Evolutionary conservation across 2,329 filamentous ascomycete species (phyloP).

Genomic region (Aureobasidium sp.): DNA sequence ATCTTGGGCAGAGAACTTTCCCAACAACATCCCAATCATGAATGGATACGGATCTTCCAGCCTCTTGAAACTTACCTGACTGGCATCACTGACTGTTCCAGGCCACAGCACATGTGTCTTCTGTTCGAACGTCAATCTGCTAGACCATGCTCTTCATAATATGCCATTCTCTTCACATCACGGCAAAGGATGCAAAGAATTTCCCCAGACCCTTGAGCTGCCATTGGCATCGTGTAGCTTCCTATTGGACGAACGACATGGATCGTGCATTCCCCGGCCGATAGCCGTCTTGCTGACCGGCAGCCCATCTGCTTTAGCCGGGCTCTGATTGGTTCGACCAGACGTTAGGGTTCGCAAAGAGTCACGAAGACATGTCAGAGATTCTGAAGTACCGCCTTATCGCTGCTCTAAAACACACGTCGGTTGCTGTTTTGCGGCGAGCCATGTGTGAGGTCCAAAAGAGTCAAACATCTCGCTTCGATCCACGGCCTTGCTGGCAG

Average conservation of each 20-base stretch:
- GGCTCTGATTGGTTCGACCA: not conserved
- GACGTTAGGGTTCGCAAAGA: not conserved
- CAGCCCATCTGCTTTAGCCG: not conserved
- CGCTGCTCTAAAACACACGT: slow-evolving; percentile 4
- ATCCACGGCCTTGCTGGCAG: not conserved
- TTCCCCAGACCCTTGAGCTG: slow-evolving; percentile 11
- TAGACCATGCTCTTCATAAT: not conserved
- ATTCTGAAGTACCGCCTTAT: not conserved
- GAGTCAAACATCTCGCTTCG: not conserved
- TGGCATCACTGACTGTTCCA: too few relatives aligned
- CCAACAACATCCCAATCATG: not conserved
- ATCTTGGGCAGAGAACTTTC: not conserved
- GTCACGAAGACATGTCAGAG: slow-evolving; percentile 9
- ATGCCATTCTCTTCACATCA: not conserved
- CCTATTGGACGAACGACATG: not conserved
- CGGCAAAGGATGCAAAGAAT: slow-evolving; percentile 3
- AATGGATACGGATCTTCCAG: not conserved
- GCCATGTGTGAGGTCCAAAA: too few relatives aligned
- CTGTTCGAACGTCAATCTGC: not conserved
- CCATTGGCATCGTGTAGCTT: not conserved
- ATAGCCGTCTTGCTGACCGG: not conserved
- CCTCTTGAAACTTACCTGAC: too few relatives aligned
- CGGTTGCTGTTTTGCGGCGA: not conserved
- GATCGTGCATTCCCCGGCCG: not conserved
- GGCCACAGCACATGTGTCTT: not conserved